Conservation (phyloP, 768 basidiomycete genomes). For the Tylopilus intermedius region DNA sequence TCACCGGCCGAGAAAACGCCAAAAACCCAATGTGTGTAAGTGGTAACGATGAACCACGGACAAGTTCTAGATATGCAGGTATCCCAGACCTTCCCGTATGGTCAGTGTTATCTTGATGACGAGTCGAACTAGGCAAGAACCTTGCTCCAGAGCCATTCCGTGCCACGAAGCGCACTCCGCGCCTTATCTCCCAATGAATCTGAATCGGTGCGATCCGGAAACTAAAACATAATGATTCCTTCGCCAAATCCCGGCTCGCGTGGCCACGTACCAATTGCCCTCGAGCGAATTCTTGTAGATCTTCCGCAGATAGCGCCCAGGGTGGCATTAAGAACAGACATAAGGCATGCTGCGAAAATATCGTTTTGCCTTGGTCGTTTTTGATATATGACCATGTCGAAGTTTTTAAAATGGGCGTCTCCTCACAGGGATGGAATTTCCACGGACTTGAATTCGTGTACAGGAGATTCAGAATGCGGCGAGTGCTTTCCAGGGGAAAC, state of each 20-base stretch:
- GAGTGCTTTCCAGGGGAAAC: slow-evolving; percentile 48
- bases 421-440: slow-evolving; percentile 25
- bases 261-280: slow-evolving; percentile 18
- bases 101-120: slow-evolving; percentile 5
- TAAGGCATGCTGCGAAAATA: slow-evolving; percentile 15
- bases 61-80: slow-evolving; percentile 32
- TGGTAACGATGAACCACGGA: slow-evolving; percentile 40
- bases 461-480: slow-evolving; percentile 35
- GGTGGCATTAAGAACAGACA: slow-evolving; percentile 36
- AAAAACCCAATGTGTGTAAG: slow-evolving; percentile 41
- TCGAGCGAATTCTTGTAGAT: slow-evolving; percentile 32
- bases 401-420: slow-evolving; percentile 22
- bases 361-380: slow-evolving; percentile 11
- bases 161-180: slow-evolving; percentile 24
- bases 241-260: not conserved
- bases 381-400: slow-evolving; percentile 25
- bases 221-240: slow-evolving; percentile 10
- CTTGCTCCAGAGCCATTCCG: slow-evolving; percentile 58
- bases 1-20: slow-evolving; percentile 38
- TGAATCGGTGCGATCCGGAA: slow-evolving; percentile 16
- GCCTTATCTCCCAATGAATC: slow-evolving; percentile 2
- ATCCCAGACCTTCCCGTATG: slow-evolving; percentile 34
- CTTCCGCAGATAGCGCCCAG: slow-evolving; percentile 33
- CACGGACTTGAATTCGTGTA: slow-evolving; percentile 28
- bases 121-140: slow-evolving; percentile 9